Conservation (phyloP, 73 alveolate species). For the Stentor roeselii region DNA sequence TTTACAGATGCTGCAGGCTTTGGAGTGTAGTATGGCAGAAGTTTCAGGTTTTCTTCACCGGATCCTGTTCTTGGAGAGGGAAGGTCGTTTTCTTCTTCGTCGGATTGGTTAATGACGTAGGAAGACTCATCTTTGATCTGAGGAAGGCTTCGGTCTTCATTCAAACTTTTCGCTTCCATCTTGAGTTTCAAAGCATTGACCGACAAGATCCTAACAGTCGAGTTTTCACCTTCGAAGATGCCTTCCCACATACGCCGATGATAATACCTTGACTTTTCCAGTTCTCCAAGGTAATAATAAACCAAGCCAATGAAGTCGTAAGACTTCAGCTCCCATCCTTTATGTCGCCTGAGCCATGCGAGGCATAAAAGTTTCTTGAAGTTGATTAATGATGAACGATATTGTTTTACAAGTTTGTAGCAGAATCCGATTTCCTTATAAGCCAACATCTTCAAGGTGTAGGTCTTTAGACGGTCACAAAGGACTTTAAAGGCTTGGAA, state of each 20-base stretch:
- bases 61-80: conserved; percentile 28
- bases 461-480: conserved; percentile 33
- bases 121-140: background rate
- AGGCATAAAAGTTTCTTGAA: conserved; percentile 39
- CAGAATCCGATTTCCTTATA: conserved; percentile 46
- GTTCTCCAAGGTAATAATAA: conserved; percentile 53
- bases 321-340: conserved; percentile 49
- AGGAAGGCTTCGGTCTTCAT: background rate
- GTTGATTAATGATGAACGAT: conserved; percentile 40
- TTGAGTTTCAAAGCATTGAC: background rate
- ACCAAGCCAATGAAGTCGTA: conserved; percentile 42
- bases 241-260: conserved; percentile 57
- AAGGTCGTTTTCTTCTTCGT: background rate
- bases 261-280: conserved; percentile 48
- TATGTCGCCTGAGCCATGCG: conserved; percentile 47
- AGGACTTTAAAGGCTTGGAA: conserved; percentile 38
- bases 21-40: background rate
- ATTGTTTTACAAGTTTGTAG: conserved; percentile 37
- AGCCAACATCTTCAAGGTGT: conserved; percentile 32
- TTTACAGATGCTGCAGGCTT: too few species aligned
- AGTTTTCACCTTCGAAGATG: conserved; percentile 40
- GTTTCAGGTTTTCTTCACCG: background rate
- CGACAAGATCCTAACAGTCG: conserved; percentile 39
- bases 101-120: background rate
- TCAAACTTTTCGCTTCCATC: background rate